Evolutionary conservation across 148 eudicot genomes (phyloP), one percentile per base, ranked within the genome.

Genomic region (Nyssa sinensis): DNA sequence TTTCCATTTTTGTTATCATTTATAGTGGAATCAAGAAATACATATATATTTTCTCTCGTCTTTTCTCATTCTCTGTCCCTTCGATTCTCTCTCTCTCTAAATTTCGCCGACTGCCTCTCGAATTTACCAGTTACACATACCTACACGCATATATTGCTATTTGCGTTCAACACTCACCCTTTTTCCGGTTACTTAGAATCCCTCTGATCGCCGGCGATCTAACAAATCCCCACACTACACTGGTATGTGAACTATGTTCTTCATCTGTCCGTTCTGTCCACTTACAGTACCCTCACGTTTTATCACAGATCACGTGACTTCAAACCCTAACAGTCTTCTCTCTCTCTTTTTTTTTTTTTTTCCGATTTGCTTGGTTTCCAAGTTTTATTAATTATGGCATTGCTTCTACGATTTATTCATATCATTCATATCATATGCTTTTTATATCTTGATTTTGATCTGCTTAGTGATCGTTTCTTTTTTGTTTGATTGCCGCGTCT

Each of bases 251-350:
- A 33, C 75, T 35, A 12, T 49, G 6, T 44, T 55, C 44, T 0
- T 32, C 19, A 11, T 51, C 24, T 60, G 3, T 23, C 31, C 5
- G 1, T 34, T 73, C 55, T 64, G 58, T 53, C 25, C 14, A 17
- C 0, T 51, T 21, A 2, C 59, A 24, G 35, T 64, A 1, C 17
- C 39, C 32, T 24, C 73, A 39, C n/a, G n/a, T n/a, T n/a, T n/a
- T n/a, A 82, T 82, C 82, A 67, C 74, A 29, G 80, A 82, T 82
- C 85, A 82, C 74, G 71, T 71, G n/a, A n/a, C 70, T 64, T 55
- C 53, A 55, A 82, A 75, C 77, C 82, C 74, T 75, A 77, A 35
- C 57, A 28, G 12, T 23, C 29, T 5, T n/a, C n/a, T n/a, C n/a
- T n/a, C n/a, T n/a, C n/a, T n/a, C n/a, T n/a, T n/a, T n/a, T n/a